Conservation (phyloP, 352 stramenopile genomes). For the Globisporangium middletonii region DNA sequence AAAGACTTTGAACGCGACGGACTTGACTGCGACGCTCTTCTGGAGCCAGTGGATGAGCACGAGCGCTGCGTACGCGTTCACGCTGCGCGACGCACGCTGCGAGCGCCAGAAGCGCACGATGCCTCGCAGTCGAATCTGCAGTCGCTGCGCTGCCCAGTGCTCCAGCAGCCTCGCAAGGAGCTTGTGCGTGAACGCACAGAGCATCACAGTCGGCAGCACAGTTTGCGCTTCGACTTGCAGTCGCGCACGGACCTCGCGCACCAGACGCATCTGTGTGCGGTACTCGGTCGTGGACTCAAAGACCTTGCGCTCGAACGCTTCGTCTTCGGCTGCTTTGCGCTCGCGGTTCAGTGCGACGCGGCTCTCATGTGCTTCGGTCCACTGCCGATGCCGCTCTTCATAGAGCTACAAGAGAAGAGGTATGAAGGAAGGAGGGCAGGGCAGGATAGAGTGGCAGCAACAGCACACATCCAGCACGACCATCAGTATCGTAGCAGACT, state of each 20-base stretch:
- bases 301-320: conserved; percentile 37
- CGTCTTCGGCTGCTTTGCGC: conserved; percentile 39
- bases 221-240: conserved; percentile 29
- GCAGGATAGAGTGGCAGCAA: neutral
- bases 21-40: conserved; percentile 52
- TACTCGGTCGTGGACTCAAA: conserved; percentile 40
- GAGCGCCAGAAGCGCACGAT: conserved; percentile 44
- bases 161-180: conserved; percentile 24
- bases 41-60: conserved; percentile 58
- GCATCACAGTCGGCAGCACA: conserved; percentile 37
- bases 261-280: conserved; percentile 34
- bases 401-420: conserved; percentile 21
- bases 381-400: conserved; percentile 32
- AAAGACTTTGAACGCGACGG: conserved; percentile 49
- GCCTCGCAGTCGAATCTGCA: conserved; percentile 29
- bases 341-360: conserved; percentile 21
- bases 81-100: conserved; percentile 25
- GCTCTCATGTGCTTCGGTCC: conserved; percentile 32
- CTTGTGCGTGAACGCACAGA: conserved; percentile 40
- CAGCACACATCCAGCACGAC: neutral
- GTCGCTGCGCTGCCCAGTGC: conserved; percentile 30
- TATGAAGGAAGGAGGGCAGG: neutral
- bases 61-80: conserved; percentile 25
- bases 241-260: conserved; percentile 29
- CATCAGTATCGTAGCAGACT: neutral